phyloP scores from a whole-genome alignment of 106 monocot species.

The Iris macrosiphon region DNA sequence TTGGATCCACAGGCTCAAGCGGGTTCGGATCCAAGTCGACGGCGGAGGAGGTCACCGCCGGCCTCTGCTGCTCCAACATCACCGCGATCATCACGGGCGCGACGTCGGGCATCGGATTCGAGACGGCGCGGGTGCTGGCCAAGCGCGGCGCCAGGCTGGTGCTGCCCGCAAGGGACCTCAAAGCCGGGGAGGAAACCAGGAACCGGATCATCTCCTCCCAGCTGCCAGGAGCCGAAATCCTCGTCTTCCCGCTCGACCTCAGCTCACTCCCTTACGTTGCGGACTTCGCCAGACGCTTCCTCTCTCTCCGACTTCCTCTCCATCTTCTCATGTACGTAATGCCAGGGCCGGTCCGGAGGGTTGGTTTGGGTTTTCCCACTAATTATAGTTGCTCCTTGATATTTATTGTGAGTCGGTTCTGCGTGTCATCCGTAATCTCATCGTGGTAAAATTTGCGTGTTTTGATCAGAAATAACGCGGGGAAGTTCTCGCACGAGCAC shows the following conservation, averaged over 20 bases:
- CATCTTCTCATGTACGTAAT: slow-evolving; percentile 80
- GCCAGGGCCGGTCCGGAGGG: too few relatives aligned
- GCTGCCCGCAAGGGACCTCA: slow-evolving; percentile 67
- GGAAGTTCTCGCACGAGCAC: slow-evolving; percentile 65
- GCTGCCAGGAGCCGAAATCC: slow-evolving; percentile 54
- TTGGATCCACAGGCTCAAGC: slow-evolving; percentile 47
- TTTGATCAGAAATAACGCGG: slow-evolving; percentile 93
- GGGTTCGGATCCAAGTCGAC: slow-evolving; percentile 83
- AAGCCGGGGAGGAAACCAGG: slow-evolving; percentile 53
- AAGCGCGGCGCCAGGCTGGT: slow-evolving; percentile 75
- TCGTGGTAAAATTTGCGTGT: too few relatives aligned
- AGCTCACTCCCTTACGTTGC: slow-evolving; percentile 84
- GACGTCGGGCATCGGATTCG: slow-evolving; percentile 86
- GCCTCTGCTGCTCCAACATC: slow-evolving; percentile 25
- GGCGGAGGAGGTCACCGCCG: slow-evolving; percentile 59
- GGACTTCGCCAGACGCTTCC: slow-evolving; percentile 62
- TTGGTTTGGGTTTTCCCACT: too few relatives aligned
- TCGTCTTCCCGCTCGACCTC: slow-evolving; percentile 86
- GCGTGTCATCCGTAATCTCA: not conserved
- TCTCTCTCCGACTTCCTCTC: slow-evolving; percentile 70
- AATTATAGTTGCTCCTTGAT: too few relatives aligned
- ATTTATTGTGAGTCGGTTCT: slow-evolving; percentile 1
- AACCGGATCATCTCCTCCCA: slow-evolving; percentile 44
- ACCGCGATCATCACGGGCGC: slow-evolving; percentile 74
- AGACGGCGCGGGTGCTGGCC: slow-evolving; percentile 87